Evolutionary conservation across 352 stramenopile species (phyloP), one percentile per base, ranked within the genome.

Genomic region (Globisporangium paddicum): DNA sequence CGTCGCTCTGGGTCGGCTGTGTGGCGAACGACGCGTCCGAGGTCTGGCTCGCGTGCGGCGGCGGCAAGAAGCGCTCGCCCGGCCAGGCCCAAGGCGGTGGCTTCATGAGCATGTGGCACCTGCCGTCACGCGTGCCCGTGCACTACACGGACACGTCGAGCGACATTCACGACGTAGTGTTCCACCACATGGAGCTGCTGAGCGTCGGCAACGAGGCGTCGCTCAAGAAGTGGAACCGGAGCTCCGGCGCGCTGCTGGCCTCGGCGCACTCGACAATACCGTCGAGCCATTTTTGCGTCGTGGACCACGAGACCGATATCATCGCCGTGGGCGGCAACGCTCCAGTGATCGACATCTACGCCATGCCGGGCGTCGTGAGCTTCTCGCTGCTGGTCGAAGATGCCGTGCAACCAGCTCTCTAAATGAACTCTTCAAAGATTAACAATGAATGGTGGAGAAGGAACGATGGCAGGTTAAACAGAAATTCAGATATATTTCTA

Each of bases 321-420:
- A 84, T 92, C 59, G 82, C 80, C 11, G 71, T 89, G 11, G 82
- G 82, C 1, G 82, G 82, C 42, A 66, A 72, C 44, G 63, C 78
- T 18, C 69, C 78, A 0, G 48, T 77, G 0, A 84, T 92, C 54
- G 78, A 92, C 59, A 85, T 92, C 35, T 90, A 82, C 67, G 81
- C 82, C 49, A 90, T 92, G 79, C 76, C 82, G 0, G 82, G 82
- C 47, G 82, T 92, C 55, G 80, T 92, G 44, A 92, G 82, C 72
- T 92, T 90, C 63, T 89, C 82, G 46, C 67, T 92, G 16, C 50
- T 86, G 47, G 71, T 87, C 0, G 68, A 82, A n/a, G 54, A 50
- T 16, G 18, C 25, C 26, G 41, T 21, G 34, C 16, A 21, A 23
- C 23, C 19, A 4, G 19, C 3, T 18, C 14, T 23, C 14, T 40